These are phyloP conservation scores for Acephala macrosclerotiorum DNA, from an alignment of 2,329 filamentous ascomycete genomes.

Conservation along the genomic window DNA sequence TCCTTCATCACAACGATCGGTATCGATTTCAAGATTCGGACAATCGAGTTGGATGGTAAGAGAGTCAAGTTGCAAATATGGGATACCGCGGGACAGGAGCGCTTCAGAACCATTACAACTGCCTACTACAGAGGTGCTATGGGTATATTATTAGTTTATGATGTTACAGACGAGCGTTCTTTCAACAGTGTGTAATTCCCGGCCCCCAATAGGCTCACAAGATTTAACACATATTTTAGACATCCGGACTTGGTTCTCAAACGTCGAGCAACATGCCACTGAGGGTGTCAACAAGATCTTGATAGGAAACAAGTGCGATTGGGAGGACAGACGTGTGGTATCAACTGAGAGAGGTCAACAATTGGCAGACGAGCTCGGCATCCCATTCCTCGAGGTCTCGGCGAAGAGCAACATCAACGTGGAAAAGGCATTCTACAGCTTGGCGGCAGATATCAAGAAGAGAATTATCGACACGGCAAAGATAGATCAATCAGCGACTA, in stretches of 20 bases:
- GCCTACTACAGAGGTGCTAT: conserved; percentile 98
- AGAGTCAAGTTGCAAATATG: conserved; percentile 99
- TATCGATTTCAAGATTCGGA: conserved; percentile 99
- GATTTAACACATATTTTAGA: conserved; percentile 62
- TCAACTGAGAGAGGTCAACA: conserved; percentile 92
- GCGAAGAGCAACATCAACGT: conserved; percentile 99
- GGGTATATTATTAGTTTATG: conserved; percentile 97
- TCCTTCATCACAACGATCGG: conserved; percentile 99
- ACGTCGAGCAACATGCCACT: conserved; percentile 98
- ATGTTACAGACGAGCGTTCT: conserved; percentile 99
- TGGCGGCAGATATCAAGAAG: conserved; percentile 98
- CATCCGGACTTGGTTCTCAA: conserved; percentile 99
- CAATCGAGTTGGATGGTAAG: conserved; percentile 98
- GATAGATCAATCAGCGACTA: conserved; percentile 66
- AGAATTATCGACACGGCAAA: conserved; percentile 91
- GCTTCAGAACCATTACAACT: conserved; percentile 98
- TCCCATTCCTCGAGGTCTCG: conserved; percentile 97
- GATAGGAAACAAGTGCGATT: conserved; percentile 99
- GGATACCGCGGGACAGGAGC: conserved; percentile 98
- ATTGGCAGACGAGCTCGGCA: conserved; percentile 93
- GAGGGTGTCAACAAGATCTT: conserved; percentile 99
- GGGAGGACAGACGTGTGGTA: conserved; percentile 98
- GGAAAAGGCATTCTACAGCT: conserved; percentile 96
- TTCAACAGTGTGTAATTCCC: conserved; percentile 81
- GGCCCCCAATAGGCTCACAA: not conserved